phyloP scores from a whole-genome alignment of 2,329 filamentous ascomycete genomes.

The Erysiphe pisi region DNA sequence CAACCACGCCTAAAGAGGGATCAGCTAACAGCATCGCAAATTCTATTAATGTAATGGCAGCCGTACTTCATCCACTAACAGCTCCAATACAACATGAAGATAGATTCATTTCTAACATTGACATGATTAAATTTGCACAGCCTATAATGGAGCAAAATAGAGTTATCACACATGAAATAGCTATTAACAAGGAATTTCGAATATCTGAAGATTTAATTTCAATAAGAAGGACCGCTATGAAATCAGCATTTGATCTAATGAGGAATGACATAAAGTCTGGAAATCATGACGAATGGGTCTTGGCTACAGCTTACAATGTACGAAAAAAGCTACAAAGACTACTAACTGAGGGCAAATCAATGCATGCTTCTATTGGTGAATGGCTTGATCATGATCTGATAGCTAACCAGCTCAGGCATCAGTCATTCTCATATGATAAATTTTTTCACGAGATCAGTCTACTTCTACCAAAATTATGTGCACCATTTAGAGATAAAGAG shows the following conservation, averaged over 20 bases:
- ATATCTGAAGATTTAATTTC: constrained; percentile 54
- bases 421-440: constrained; percentile 68
- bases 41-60: constrained; percentile 39
- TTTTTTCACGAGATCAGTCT: constrained; percentile 68
- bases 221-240: constrained; percentile 51
- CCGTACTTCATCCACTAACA: constrained; percentile 43
- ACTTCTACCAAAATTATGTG: constrained; percentile 67
- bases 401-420: constrained; percentile 55
- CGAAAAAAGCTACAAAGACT: constrained; percentile 61
- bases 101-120: constrained; percentile 32
- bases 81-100: constrained; percentile 45
- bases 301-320: constrained; percentile 60
- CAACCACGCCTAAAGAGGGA: constrained; percentile 38
- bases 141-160: constrained; percentile 60
- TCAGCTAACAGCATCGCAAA: constrained; percentile 40
- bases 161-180: constrained; percentile 64
- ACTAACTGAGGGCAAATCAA: constrained; percentile 58
- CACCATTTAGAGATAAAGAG: constrained; percentile 67
- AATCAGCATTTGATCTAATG: constrained; percentile 50
- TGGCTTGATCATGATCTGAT: constrained; percentile 64
- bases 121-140: constrained; percentile 36
- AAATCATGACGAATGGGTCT: constrained; percentile 55
- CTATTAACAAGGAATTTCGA: constrained; percentile 67
- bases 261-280: constrained; percentile 51
- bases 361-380: constrained; percentile 64